Evolutionary conservation across 2,329 filamentous ascomycete species (phyloP).

Genomic region (Sphaceloma murrayae): DNA sequence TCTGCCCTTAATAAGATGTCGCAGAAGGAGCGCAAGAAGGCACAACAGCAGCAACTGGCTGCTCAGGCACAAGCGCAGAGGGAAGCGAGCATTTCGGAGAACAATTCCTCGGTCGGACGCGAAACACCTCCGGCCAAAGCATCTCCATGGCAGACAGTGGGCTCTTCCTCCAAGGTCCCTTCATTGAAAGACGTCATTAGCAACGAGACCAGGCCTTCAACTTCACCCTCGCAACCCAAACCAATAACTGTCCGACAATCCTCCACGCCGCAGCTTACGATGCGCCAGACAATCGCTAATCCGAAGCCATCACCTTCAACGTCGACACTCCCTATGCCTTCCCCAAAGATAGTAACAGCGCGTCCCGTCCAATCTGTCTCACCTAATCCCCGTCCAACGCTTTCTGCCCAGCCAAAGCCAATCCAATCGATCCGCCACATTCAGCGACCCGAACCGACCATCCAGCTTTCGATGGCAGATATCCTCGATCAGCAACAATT

Average conservation of each 20-base stretch:
- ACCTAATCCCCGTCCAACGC: too few relatives aligned
- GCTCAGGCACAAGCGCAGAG: constrained; percentile 18
- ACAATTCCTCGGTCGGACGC: constrained; percentile 29
- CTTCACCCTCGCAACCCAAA: constrained; percentile 3
- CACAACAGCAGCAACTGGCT: constrained; percentile 54
- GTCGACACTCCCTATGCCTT: not conserved
- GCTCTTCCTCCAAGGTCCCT: constrained; percentile 38
- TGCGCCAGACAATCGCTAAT: constrained; percentile 51
- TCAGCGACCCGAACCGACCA: constrained; percentile 51
- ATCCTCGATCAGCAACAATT: constrained; percentile 80
- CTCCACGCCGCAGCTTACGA: constrained; percentile 46
- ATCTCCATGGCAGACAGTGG: constrained; percentile 56
- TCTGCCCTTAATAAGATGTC: constrained; percentile 56
- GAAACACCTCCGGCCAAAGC: constrained; percentile 23
- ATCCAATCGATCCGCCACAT: constrained; percentile 43
- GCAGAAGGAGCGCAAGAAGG: constrained; percentile 83
- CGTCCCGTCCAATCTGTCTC: not conserved
- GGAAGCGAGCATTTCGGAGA: constrained; percentile 26
- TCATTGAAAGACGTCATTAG: constrained; percentile 43
- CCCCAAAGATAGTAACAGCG: constrained; percentile 18
- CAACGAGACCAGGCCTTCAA: constrained; percentile 26
- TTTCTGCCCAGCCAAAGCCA: too few relatives aligned
- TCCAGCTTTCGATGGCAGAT: constrained; percentile 70
- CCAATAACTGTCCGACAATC: constrained; percentile 22
- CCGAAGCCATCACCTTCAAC: constrained; percentile 24